phyloP scores from a whole-genome alignment of 345 rosid genomes.

The Trapa incisa region DNA sequence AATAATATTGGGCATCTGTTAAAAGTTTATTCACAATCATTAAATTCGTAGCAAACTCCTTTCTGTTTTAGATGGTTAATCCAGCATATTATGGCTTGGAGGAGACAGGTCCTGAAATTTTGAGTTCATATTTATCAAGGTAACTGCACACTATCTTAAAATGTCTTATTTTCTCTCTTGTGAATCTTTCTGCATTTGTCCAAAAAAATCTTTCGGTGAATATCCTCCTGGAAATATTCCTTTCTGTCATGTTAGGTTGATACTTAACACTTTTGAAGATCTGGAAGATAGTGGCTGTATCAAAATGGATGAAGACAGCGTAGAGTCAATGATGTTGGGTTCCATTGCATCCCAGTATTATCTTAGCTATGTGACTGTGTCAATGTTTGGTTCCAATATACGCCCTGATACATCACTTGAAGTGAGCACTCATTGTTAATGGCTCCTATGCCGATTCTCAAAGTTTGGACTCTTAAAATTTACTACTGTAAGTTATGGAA shows the following conservation, averaged over 20 bases:
- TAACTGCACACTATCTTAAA: conserved; percentile 15
- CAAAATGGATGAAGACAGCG: conserved; percentile 58
- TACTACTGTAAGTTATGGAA: conserved; percentile 4
- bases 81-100: conserved; percentile 95
- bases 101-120: conserved; percentile 46
- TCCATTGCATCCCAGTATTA: conserved; percentile 90
- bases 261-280: conserved; percentile 85
- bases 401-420: conserved; percentile 86
- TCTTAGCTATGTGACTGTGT: conserved; percentile 82
- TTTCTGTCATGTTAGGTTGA: conserved; percentile 44
- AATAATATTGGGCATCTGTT: not conserved
- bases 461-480: conserved; percentile 6
- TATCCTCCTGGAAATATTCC: not conserved
- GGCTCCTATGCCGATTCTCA: conserved; percentile 1
- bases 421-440: conserved; percentile 28
- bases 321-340: conserved; percentile 82
- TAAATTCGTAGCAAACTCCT: conserved; percentile 1
- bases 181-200: not conserved
- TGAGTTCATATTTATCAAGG: conserved; percentile 82
- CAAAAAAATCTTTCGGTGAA: not conserved
- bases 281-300: conserved; percentile 97
- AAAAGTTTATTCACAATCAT: not conserved
- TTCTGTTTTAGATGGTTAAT: conserved; percentile 61
- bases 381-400: conserved; percentile 96
- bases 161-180: not conserved